Base-by-base conservation (phyloP, 2,329 filamentous ascomycete genomes). In the Cercospora zeina region DNA sequence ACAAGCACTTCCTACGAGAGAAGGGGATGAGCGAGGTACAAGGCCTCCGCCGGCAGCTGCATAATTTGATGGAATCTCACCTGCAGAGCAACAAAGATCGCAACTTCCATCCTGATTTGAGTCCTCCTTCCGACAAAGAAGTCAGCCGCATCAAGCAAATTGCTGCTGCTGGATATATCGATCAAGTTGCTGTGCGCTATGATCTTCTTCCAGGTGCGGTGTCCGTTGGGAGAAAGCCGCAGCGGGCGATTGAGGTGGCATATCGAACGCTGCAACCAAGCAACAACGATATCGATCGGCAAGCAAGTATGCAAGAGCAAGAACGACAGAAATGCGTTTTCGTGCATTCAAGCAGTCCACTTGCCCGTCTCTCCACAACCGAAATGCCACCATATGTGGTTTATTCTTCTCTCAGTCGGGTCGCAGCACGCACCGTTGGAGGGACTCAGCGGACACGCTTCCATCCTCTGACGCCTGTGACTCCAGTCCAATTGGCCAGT, bases 111-210 rank as follows among this genome's bases (percentile, higher is more conserved):
- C 59, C 61, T 11, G 57, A 49, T 1, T 68, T 93, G 78, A 76
- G 84, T 74, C 73, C 87, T 73, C 79, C 83, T 80, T 84, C 85
- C 0, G 79, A 86, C 6, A 89, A 87, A 67, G 88, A 75, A 72
- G 80, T 96, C 30, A 87, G 87, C 51, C 87, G 91, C 0, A 81
- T 99, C 30, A 96, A 96, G 75, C 91, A 97, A 73, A 96, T 97
- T 78, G 87, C 91, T 21, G 91, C 93, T 0, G 89, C 91, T 0
- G 95, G 93, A 0, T 97, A 97, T 78, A 87, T 97, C 71, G 95
- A 99, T 76, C 90, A 97, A 69, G 85, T 99, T 42, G 95, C 95
- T 50, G 92, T 97, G 69, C 90, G 95, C 63, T 91, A 90, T 3
- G 93, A 99, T 75, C 80, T 91, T n/a, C 83, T 91, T 9, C 65